Base-by-base conservation (phyloP, 768 basidiomycete genomes). In the Hirschioporus abietinus region DNA sequence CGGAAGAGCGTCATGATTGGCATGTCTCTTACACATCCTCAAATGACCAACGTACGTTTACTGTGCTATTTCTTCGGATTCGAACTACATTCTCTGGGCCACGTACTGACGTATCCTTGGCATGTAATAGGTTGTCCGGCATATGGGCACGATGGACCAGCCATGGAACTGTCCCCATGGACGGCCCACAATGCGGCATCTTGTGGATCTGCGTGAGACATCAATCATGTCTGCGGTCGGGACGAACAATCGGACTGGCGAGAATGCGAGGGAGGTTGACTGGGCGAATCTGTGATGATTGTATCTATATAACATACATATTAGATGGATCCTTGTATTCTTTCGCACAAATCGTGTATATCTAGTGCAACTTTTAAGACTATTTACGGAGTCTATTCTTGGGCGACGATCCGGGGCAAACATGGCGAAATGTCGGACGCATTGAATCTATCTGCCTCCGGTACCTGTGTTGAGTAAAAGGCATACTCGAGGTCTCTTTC, bases 1-100 rank as follows among this genome's bases (percentile, higher is more conserved):
- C 76, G 96, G 69, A 95, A 92, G 79, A 98, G 95, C 76, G 89
- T 97, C 58, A 99, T 99, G 97, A 83, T 98, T 59, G 96, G 97
- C 3, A 92, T 86, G 79, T 82, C 95, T 12, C 80, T 99, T 68
- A 94, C 84, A 42, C 80, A 77, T 67, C 76, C 79, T 18, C 93
- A 92, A 72, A 99, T 99, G 96, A 84, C 81, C 23, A 73, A 80
- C 67, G 90, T 93, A 71, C 74, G 85, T 78, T 25, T 30, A 30
- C 30, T 8, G 30, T 30, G n/a, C n/a, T 35, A 23, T n/a, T 30
- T 63, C 25, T 25, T 36, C n/a, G 8, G 8, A 2, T 30, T 30
- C 8, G 30, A 30, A 30, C 1, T n/a, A 34, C 1, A 26, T 12
- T 12, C 59, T 7, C 17, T 20, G 17, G 18, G 35, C 12, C 58